Evolutionary conservation across 2,329 filamentous ascomycete genomes (phyloP).

Genomic region (Albophoma yamanashiensis): DNA sequence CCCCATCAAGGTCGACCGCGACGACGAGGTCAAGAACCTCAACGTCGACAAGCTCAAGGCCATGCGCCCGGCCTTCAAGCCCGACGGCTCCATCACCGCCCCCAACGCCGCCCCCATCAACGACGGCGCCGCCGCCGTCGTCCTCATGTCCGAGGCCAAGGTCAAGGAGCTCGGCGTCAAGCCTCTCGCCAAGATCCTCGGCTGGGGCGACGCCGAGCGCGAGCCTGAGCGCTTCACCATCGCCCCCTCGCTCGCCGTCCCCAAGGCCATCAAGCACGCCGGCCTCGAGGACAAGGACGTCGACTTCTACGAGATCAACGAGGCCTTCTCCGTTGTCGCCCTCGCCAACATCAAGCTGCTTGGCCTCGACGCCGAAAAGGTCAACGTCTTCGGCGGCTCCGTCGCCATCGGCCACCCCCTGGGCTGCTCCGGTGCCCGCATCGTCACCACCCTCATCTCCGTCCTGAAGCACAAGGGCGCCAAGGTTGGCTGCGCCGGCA

Average conservation of each 20-base stretch:
- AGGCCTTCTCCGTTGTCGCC: slow-evolving; percentile 95
- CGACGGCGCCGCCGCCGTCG: slow-evolving; percentile 84
- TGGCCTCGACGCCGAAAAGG: slow-evolving; percentile 66
- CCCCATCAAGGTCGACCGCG: slow-evolving; percentile 63
- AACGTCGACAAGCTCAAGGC: slow-evolving; percentile 73
- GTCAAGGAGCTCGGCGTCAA: slow-evolving; percentile 85
- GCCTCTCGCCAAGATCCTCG: slow-evolving; percentile 91
- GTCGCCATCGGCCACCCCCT: slow-evolving; percentile 94
- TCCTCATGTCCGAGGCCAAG: slow-evolving; percentile 89
- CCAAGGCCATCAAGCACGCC: slow-evolving; percentile 94
- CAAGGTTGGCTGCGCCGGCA: slow-evolving; percentile 88
- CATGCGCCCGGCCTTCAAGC: slow-evolving; percentile 75
- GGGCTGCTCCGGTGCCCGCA: slow-evolving; percentile 86
- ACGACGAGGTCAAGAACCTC: slow-evolving; percentile 95
- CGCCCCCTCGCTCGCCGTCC: slow-evolving; percentile 84
- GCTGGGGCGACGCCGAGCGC: slow-evolving; percentile 91
- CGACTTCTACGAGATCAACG: slow-evolving; percentile 98
- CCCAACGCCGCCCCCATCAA: slow-evolving; percentile 95
- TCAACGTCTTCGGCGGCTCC: slow-evolving; percentile 91
- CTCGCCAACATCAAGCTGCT: slow-evolving; percentile 95
- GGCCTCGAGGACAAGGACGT: slow-evolving; percentile 66
- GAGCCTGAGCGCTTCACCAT: slow-evolving; percentile 94
- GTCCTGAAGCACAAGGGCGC: slow-evolving; percentile 84
- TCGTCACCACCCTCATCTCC: slow-evolving; percentile 79
- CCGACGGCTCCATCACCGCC: slow-evolving; percentile 84